Evolutionary conservation across 2,329 filamentous ascomycete genomes (phyloP).

Genomic region (Aurifilum marmelostoma): DNA sequence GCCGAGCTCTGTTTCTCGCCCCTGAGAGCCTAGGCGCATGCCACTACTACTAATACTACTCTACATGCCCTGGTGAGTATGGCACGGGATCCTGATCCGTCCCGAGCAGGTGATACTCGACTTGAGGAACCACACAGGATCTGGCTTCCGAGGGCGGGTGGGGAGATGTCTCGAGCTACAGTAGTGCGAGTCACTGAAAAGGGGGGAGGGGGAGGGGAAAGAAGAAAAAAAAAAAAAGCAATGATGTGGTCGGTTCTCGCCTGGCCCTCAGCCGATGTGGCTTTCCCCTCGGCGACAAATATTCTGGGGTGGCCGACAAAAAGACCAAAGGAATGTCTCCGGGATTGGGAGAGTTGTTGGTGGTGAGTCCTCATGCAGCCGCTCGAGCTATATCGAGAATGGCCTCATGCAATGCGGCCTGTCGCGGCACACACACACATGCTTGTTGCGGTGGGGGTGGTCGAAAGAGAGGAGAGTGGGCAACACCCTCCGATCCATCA

Average conservation of each 20-base stretch:
- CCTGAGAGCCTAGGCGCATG: neutral
- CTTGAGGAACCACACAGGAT: neutral
- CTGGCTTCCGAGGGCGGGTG: slow-evolving; percentile 11
- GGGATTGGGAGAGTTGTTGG: neutral
- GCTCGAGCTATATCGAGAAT: slow-evolving; percentile 17
- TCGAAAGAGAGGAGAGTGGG: neutral
- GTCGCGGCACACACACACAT: neutral
- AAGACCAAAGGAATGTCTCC: slow-evolving; percentile 6
- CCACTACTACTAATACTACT: too few relatives aligned
- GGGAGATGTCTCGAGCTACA: neutral
- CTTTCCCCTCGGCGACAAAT: slow-evolving; percentile 2
- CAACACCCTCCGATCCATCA: neutral
- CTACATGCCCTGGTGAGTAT: neutral
- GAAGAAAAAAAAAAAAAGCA: slow-evolving; percentile 6
- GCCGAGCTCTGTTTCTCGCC: neutral
- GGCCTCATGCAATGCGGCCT: slow-evolving; percentile 15
- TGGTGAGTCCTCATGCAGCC: neutral
- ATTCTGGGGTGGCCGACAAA: neutral
- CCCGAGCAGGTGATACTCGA: neutral
- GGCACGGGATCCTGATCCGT: neutral
- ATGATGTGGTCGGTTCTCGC: slow-evolving; percentile 17
- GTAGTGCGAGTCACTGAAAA: slow-evolving; percentile 4
- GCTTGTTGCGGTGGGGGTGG: neutral
- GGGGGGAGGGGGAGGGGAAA: neutral
- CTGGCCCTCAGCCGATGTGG: slow-evolving; percentile 19